A percentile compares a stretch with the other conserved stretches of the same genome.
Evolutionary conservation across 345 rosid species (phyloP).

Genomic region (Rhizophora apiculata): DNA sequence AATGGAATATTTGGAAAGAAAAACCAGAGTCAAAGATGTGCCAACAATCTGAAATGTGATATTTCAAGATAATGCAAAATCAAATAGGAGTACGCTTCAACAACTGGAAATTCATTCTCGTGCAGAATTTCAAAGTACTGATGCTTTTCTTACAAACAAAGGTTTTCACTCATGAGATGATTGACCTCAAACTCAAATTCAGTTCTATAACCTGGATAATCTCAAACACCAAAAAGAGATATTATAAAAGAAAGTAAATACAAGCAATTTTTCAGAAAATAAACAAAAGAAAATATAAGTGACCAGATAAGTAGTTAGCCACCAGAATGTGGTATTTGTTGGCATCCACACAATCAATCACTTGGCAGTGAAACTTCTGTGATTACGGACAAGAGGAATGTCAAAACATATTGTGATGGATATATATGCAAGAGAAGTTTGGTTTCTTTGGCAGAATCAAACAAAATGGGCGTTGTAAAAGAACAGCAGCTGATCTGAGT

Average conservation of each 20-base stretch:
- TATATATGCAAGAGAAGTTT: background rate
- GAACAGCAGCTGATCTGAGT: no score
- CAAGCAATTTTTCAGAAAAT: no score
- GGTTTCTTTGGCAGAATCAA: no score
- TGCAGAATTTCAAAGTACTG: background rate
- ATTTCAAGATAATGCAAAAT: background rate
- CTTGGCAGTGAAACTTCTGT: background rate
- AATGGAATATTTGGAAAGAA: background rate
- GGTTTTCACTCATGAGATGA: background rate
- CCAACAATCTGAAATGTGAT: background rate
- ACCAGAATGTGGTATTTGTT: no score
- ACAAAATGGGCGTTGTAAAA: no score
- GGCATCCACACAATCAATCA: background rate
- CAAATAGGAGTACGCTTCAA: background rate
- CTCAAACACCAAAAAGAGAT: no score
- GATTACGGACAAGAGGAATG: background rate
- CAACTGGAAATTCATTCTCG: background rate
- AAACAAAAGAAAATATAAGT: no score
- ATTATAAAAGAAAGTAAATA: no score
- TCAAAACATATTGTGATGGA: background rate
- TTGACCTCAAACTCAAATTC: conserved; percentile 2
- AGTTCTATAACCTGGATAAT: background rate
- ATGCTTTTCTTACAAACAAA: background rate
- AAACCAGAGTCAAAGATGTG: background rate
- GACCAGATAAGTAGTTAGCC: no score